Evolutionary conservation across 306 rosid genomes (phyloP).

Genomic region (Quercus wislizeni): DNA sequence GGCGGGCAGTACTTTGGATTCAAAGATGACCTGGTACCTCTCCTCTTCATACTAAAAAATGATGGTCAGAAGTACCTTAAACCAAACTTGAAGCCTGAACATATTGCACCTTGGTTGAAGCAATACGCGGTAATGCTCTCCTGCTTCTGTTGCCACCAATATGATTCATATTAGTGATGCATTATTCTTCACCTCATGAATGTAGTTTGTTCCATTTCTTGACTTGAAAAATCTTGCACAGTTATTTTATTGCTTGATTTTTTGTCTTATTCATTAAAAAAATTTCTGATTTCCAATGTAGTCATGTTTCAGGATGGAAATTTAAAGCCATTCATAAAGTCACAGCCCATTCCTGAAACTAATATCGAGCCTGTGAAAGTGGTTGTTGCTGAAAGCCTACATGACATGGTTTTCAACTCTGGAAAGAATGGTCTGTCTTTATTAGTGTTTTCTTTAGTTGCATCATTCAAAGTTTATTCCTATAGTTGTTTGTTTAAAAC

Average conservation of each 20-base stretch:
- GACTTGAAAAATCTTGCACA: neutral
- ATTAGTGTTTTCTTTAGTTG: neutral
- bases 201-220: neutral
- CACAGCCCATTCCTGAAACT: slow-evolving; percentile 77
- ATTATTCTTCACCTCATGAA: neutral
- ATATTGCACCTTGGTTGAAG: slow-evolving; percentile 71
- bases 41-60: slow-evolving; percentile 58
- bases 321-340: slow-evolving; percentile 53
- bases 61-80: slow-evolving; percentile 69
- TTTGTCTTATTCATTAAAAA: neutral
- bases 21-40: slow-evolving; percentile 74
- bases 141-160: neutral
- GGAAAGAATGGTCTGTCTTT: slow-evolving; percentile 63
- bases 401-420: slow-evolving; percentile 66
- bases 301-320: slow-evolving; percentile 63
- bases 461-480: neutral
- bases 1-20: slow-evolving; percentile 75
- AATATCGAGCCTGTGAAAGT: slow-evolving; percentile 84
- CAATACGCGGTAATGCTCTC: slow-evolving; percentile 58
- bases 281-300: neutral
- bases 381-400: slow-evolving; percentile 63
- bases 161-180: neutral
- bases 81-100: slow-evolving; percentile 58
- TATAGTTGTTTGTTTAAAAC: neutral
- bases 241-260: neutral